Conservation (phyloP, 2,329 filamentous ascomycete species). For the Ophiostoma himal-ulmi region DNA sequence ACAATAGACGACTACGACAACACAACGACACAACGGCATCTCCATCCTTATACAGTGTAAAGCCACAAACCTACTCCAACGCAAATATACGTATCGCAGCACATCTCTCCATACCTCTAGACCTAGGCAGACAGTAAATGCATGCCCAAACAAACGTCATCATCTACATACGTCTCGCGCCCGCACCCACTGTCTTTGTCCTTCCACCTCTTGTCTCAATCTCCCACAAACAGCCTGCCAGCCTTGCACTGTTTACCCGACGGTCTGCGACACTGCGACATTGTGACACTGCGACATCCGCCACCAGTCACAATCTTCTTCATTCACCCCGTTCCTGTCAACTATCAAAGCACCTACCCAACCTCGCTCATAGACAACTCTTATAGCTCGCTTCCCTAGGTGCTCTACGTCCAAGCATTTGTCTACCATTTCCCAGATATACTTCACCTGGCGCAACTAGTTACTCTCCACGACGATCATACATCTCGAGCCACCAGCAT, state of each 20-base stretch:
- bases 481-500: not conserved
- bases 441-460: not conserved
- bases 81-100: not conserved
- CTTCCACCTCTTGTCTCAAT: conserved; percentile 4
- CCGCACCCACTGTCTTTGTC: conserved; percentile 1
- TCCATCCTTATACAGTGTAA: not conserved
- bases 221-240: not conserved
- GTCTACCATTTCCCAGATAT: not conserved
- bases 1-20: not conserved
- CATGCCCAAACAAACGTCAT: not conserved
- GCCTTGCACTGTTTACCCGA: not conserved
- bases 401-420: not conserved
- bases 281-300: not conserved
- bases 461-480: not conserved
- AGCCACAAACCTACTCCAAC: not conserved
- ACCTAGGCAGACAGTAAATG: not conserved
- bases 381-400: not conserved
- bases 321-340: not conserved
- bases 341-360: not conserved
- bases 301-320: conserved; percentile 2
- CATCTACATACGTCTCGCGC: not conserved
- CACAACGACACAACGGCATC: not conserved
- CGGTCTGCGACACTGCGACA: not conserved
- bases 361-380: not conserved
- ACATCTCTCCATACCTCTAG: not conserved